These are phyloP conservation scores for Leccinum broughii DNA, from an alignment of 768 basidiomycete species.

Conservation along the genomic window DNA sequence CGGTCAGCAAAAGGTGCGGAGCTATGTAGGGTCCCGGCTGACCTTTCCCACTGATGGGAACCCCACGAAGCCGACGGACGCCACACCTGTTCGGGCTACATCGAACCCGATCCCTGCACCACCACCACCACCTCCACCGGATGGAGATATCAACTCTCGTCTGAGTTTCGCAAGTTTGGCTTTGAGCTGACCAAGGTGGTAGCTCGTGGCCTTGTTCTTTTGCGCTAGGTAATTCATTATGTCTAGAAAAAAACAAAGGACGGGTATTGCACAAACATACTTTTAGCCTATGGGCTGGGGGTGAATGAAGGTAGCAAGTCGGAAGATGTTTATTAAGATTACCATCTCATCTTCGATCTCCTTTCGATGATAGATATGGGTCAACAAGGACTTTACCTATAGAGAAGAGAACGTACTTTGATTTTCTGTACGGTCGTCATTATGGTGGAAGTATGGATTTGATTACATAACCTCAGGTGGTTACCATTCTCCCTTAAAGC, in stretches of 20 bases:
- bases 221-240: slow-evolving; percentile 57
- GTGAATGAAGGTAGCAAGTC: slow-evolving; percentile 28
- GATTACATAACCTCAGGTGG: slow-evolving; percentile 19
- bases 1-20: slow-evolving; percentile 6
- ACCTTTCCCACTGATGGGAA: slow-evolving; percentile 97
- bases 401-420: slow-evolving; percentile 48
- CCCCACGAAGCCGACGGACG: slow-evolving; percentile 91
- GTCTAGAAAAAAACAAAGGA: slow-evolving; percentile 11
- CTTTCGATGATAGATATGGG: slow-evolving; percentile 37
- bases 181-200: slow-evolving; percentile 95
- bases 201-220: slow-evolving; percentile 95
- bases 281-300: slow-evolving; percentile 61
- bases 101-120: slow-evolving; percentile 93
- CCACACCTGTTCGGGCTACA: slow-evolving; percentile 96
- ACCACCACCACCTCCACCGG: slow-evolving; percentile 81
- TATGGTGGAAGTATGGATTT: background rate
- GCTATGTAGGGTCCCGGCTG: slow-evolving; percentile 9
- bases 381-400: slow-evolving; percentile 20
- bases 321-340: slow-evolving; percentile 32
- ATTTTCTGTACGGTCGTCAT: slow-evolving; percentile 94
- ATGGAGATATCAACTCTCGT: slow-evolving; percentile 85
- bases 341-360: slow-evolving; percentile 99
- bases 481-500: slow-evolving; percentile 2
- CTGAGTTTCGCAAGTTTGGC: slow-evolving; percentile 97
- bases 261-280: slow-evolving; percentile 44